Base-by-base conservation (phyloP, 345 rosid species). In the Populus ilicifolia region DNA sequence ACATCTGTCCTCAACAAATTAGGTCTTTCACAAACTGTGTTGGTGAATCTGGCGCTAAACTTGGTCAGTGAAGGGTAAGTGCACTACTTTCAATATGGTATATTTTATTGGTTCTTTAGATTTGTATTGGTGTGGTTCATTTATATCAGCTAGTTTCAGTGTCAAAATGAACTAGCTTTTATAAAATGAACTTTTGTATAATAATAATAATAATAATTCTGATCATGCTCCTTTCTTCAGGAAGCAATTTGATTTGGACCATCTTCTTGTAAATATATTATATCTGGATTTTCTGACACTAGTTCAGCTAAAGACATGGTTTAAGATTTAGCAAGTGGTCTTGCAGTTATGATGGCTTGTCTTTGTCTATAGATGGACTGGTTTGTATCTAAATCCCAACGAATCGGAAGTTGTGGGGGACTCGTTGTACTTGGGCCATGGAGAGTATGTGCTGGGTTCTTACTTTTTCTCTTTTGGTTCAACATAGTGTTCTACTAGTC, bases 1-100 rank as follows among this genome's bases (percentile, higher is more conserved):
- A 88, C 91, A 77, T 83, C 88, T n/a, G 83, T 85, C 80, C 87
- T 92, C 54, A 73, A 77, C 84, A 90, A 92, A 83, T 78, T 90
- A 78, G 97, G 97, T 70, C 91, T 90, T 78, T 88, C 94, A 30
- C 92, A 89, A 67, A 77, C 88, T 75, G 82, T 81, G 74, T 79
- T 92, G 89, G 87, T 92, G 87, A 80, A 89, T 79, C 76, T 92
- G 90, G 97, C 97, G 18, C 78, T 89, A 76, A 90, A 85, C 86
- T 82, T 92, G 87, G 85, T 92, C 77, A 87, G 92, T 82, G 92
- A 90, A 88, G 97, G 97, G 97, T 92, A 83, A 87, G 96, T 71
- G 70, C 71, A 36, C 78, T 36, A 23, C 25, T 73, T 69, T 75
- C 65, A 18, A 41, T 59, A 69, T 69, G 66, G 50, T 59, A 48